Evolutionary conservation across 371 early-diverging fungal genomes (phyloP), one percentile per base, ranked within the genome.

Genomic region (Mucor velutinosus): DNA sequence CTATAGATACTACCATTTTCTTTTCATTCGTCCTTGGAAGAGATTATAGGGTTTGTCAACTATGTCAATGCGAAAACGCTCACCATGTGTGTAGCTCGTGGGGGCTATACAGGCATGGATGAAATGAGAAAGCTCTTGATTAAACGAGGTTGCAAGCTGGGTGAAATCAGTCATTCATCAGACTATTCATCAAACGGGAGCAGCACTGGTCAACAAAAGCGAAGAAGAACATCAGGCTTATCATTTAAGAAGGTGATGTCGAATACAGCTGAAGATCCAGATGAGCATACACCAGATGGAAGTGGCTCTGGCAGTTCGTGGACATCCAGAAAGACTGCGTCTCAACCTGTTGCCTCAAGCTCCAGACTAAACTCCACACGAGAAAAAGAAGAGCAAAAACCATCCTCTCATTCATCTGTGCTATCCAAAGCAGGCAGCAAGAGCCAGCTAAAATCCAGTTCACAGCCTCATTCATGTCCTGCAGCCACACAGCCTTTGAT

Each of bases 1-100:
- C 15, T 2, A 27, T 56, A 75, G 75, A 49, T 69, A 0, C 23
- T 75, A 4, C 69, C 75, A 4, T 75, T 67, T 53, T 75, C 75
- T 7, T 66, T 51, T 23, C 75, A 75, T 51, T 75, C 75, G 0
- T 75, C 75, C 3, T 41, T 68, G 39, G 23, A 23, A 1, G 75
- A 75, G 25, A 58, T 75, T 56, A 55, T 62, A 3, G 56, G 33
- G 4, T 69, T 75, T 58, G 23, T 43, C 14, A 68, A 64, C 7
- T 65, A 51, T 33, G 19, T 75, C 3, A 43, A 45, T 10, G 69
- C 71, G 1, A 62, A 47, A 30, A 33, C 62, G 55, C 47, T 75
- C 12, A 75, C 71, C 7, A 57, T 71, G 8, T 71, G 60, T 32
- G 75, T 75, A 12, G 71, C 69, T 0, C 75, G 62, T 57, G 69